These are phyloP conservation scores for Misopates orontium DNA, from an alignment of 257 asterid genomes.

Conservation along the genomic window DNA sequence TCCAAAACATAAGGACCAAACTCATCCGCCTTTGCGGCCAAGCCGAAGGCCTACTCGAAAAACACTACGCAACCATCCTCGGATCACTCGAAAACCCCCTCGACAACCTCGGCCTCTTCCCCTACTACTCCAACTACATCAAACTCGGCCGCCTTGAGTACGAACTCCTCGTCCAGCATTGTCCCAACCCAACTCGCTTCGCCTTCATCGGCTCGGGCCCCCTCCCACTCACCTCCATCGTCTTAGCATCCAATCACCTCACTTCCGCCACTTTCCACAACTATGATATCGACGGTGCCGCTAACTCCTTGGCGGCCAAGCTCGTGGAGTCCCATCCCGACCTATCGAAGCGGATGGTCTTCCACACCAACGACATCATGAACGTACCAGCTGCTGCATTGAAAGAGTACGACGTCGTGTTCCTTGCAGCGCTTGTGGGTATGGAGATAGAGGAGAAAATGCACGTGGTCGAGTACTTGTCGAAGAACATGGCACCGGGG, in stretches of 20 bases:
- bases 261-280: constrained; percentile 57
- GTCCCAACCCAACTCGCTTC: constrained; percentile 34
- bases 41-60: constrained; percentile 78
- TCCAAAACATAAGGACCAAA: constrained; percentile 58
- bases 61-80: constrained; percentile 58
- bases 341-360: constrained; percentile 55
- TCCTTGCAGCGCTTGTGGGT: constrained; percentile 88
- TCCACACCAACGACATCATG: constrained; percentile 61
- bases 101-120: constrained; percentile 57
- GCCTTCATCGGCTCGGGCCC: constrained; percentile 94
- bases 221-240: constrained; percentile 89
- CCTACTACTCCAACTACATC: constrained; percentile 74
- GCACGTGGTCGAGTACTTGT: constrained; percentile 54
- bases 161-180: constrained; percentile 52
- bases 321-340: constrained; percentile 56
- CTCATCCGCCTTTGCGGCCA: constrained; percentile 68
- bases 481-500: constrained; percentile 65
- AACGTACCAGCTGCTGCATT: constrained; percentile 40
- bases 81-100: constrained; percentile 55
- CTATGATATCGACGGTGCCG: constrained; percentile 63
- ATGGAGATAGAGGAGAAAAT: constrained; percentile 71
- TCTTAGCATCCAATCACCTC: constrained; percentile 65
- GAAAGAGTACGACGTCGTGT: constrained; percentile 67
- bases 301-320: constrained; percentile 58
- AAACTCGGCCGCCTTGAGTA: constrained; percentile 64